These are phyloP conservation scores for Silybum marianum DNA, from an alignment of 129 eudicot genomes.

Conservation along the genomic window DNA sequence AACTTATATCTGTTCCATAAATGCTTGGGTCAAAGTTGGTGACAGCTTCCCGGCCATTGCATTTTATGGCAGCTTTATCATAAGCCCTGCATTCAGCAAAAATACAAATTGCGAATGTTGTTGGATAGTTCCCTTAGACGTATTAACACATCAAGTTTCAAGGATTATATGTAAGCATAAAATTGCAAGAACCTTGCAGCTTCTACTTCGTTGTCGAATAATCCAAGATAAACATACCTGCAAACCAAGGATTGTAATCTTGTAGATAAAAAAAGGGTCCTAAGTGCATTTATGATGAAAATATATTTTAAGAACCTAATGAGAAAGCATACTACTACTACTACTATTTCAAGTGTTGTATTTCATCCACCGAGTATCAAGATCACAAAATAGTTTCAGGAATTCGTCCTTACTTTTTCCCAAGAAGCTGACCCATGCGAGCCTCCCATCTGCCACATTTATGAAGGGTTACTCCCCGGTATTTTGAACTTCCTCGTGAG, in stretches of 20 bases:
- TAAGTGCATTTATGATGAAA: constrained; percentile 20
- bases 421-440: constrained; percentile 92
- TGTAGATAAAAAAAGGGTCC: constrained; percentile 47
- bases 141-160: constrained; percentile 26
- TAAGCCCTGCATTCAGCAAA: constrained; percentile 65
- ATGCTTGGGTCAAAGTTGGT: constrained; percentile 72
- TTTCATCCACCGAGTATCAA: constrained; percentile 10
- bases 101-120: constrained; percentile 28
- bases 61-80: constrained; percentile 76
- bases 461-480: constrained; percentile 89
- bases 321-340: constrained; percentile 16
- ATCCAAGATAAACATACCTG: constrained; percentile 93
- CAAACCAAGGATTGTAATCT: constrained; percentile 66
- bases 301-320: not conserved
- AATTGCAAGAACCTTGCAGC: constrained; percentile 83
- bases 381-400: not conserved
- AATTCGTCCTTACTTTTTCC: constrained; percentile 68
- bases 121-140: constrained; percentile 29
- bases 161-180: constrained; percentile 31
- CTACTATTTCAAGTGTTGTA: constrained; percentile 5
- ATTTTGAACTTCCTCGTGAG: constrained; percentile 84
- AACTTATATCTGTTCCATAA: constrained; percentile 41
- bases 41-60: constrained; percentile 68
- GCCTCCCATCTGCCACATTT: constrained; percentile 99
- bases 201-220: constrained; percentile 84